Evolutionary conservation across 2,329 filamentous ascomycete genomes (phyloP).

Genomic region (Aschersonia sp.): DNA sequence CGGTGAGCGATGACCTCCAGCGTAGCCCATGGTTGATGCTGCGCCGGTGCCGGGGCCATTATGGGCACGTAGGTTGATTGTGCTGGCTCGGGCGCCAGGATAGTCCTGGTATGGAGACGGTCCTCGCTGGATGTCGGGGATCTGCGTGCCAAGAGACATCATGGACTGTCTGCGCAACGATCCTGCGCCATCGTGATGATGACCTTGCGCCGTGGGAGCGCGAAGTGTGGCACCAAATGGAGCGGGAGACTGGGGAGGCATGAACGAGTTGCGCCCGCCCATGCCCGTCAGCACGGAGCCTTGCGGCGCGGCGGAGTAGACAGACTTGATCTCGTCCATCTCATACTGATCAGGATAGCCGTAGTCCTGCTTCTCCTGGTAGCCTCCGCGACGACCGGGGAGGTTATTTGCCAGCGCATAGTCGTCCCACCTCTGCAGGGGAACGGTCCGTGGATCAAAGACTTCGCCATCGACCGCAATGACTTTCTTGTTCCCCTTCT

Average conservation of each 20-base stretch:
- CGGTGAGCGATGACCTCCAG: slow-evolving; percentile 30
- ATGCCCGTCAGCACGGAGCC: slow-evolving; percentile 83
- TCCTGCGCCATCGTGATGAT: slow-evolving; percentile 33
- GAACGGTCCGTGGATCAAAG: slow-evolving; percentile 86
- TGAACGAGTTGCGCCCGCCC: slow-evolving; percentile 56
- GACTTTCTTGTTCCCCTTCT: slow-evolving; percentile 83
- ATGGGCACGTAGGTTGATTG: slow-evolving; percentile 40
- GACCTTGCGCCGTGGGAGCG: slow-evolving; percentile 27
- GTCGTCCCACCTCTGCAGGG: slow-evolving; percentile 93
- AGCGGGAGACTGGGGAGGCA: slow-evolving; percentile 71
- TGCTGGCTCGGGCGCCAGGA: slow-evolving; percentile 40
- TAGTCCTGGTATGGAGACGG: slow-evolving; percentile 45
- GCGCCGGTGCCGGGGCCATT: slow-evolving; percentile 24
- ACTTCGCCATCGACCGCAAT: slow-evolving; percentile 72
- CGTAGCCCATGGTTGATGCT: slow-evolving; percentile 31
- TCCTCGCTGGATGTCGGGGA: slow-evolving; percentile 30
- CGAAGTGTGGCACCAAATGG: slow-evolving; percentile 45
- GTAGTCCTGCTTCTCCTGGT: slow-evolving; percentile 48
- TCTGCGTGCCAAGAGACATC: slow-evolving; percentile 45
- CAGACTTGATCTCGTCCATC: slow-evolving; percentile 95
- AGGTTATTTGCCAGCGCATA: slow-evolving; percentile 79
- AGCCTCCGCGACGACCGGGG: slow-evolving; percentile 71
- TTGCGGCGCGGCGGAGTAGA: slow-evolving; percentile 83
- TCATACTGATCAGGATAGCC: slow-evolving; percentile 71
- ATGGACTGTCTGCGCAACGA: slow-evolving; percentile 55